phyloP scores from a whole-genome alignment of 2,329 filamentous ascomycete genomes.

The Talaromyces sp. region DNA sequence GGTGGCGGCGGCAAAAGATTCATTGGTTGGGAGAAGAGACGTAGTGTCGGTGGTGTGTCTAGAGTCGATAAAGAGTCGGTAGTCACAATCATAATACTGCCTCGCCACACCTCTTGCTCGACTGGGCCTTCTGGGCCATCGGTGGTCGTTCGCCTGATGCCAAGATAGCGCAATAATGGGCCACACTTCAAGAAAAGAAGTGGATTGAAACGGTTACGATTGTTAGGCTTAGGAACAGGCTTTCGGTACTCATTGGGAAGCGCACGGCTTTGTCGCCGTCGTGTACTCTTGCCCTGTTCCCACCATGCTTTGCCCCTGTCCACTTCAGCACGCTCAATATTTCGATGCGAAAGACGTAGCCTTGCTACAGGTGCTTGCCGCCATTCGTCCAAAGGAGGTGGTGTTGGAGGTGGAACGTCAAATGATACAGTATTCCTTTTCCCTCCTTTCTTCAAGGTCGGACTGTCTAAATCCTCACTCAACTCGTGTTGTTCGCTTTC shows the following conservation, averaged over 20 bases:
- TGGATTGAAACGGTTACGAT: slow-evolving; percentile 68
- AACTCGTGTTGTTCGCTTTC: slow-evolving; percentile 7
- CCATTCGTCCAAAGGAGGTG: slow-evolving; percentile 56
- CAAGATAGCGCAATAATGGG: slow-evolving; percentile 82
- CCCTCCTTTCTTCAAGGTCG: slow-evolving; percentile 20
- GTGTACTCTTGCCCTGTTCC: slow-evolving; percentile 54
- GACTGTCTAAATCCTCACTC: slow-evolving; percentile 12
- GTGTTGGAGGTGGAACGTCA: slow-evolving; percentile 41
- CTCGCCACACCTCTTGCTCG: slow-evolving; percentile 81
- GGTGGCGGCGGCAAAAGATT: slow-evolving; percentile 76
- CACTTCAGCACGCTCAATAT: slow-evolving; percentile 45
- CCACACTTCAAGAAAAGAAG: slow-evolving; percentile 82
- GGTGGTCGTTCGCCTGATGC: slow-evolving; percentile 56
- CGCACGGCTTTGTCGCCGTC: slow-evolving; percentile 43
- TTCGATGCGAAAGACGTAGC: slow-evolving; percentile 53
- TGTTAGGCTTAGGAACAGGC: slow-evolving; percentile 26
- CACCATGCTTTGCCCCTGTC: slow-evolving; percentile 66
- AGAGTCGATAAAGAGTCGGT: slow-evolving; percentile 78
- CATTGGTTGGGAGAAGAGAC: slow-evolving; percentile 81
- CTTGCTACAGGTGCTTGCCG: slow-evolving; percentile 60
- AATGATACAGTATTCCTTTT: slow-evolving; percentile 41
- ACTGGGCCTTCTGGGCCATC: slow-evolving; percentile 27
- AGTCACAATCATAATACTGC: slow-evolving; percentile 93
- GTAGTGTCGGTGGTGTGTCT: slow-evolving; percentile 66
- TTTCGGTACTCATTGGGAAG: slow-evolving; percentile 30